Evolutionary conservation across 257 asterid genomes (phyloP).

Genomic region (Lycium barbarum): DNA sequence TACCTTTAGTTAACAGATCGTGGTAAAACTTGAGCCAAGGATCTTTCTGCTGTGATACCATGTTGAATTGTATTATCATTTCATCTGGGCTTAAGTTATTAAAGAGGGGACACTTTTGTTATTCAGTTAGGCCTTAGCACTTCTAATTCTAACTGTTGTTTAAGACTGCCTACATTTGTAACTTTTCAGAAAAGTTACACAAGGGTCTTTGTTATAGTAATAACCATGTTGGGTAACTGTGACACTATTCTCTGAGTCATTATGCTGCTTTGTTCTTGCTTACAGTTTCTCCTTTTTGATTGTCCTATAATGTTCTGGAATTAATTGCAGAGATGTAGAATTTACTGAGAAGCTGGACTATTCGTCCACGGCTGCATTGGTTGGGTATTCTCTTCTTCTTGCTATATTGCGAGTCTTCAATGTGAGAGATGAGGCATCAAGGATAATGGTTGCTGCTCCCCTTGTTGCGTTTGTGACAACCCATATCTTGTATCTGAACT

Average conservation of each 20-base stretch:
- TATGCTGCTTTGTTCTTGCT: background rate
- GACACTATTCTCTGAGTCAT: background rate
- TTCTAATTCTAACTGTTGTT: background rate
- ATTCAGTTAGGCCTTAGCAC: background rate
- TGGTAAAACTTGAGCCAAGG: background rate
- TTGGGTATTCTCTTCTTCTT: conserved; percentile 59
- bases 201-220: background rate
- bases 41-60: background rate
- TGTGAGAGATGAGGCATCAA: conserved; percentile 57
- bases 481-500: conserved; percentile 63
- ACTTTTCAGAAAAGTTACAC: background rate
- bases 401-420: conserved; percentile 56
- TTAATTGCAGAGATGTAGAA: conserved; percentile 65
- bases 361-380: conserved; percentile 59
- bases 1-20: background rate
- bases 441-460: conserved; percentile 80
- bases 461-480: conserved; percentile 56
- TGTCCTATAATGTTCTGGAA: conserved; percentile 28
- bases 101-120: background rate
- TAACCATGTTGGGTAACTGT: background rate
- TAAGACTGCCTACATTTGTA: background rate
- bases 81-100: background rate
- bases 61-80: background rate
- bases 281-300: conserved; percentile 21
- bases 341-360: conserved; percentile 77